Evolutionary conservation across 805 yeast genomes (phyloP).

Genomic region (Candida sanyiensis): DNA sequence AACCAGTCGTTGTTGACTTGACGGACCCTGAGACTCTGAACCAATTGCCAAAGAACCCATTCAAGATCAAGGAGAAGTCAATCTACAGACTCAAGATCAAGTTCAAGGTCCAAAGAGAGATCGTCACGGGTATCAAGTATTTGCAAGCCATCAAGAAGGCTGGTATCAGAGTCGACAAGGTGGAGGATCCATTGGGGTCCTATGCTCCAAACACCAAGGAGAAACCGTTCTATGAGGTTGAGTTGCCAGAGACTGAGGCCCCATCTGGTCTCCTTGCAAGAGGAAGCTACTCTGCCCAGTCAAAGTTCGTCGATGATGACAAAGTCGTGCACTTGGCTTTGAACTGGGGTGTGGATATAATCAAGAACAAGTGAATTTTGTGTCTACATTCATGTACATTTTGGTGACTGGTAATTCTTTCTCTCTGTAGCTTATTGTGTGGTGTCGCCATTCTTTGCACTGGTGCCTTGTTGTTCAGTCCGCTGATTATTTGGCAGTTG

Average conservation of each 20-base stretch:
- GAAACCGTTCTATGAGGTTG: constrained; percentile 68
- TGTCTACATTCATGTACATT: neutral
- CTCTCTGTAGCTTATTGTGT: too few relatives aligned
- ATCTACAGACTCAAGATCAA: constrained; percentile 65
- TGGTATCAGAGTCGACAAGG: constrained; percentile 80
- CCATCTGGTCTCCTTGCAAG: constrained; percentile 87
- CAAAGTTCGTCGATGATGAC: constrained; percentile 86
- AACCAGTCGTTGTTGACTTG: constrained; percentile 62
- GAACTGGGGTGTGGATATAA: constrained; percentile 83
- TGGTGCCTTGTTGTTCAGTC: neutral
- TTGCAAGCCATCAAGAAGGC: constrained; percentile 80
- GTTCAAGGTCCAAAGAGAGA: constrained; percentile 84
- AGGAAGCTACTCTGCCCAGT: constrained; percentile 74
- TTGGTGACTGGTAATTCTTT: too few relatives aligned
- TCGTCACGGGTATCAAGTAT: constrained; percentile 85
- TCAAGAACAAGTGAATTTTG: constrained; percentile 41
- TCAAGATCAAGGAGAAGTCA: constrained; percentile 74
- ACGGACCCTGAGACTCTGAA: constrained; percentile 56
- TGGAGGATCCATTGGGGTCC: constrained; percentile 85
- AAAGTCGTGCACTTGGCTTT: constrained; percentile 62
- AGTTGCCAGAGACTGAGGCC: constrained; percentile 71
- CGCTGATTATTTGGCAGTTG: neutral
- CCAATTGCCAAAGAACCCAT: constrained; percentile 55
- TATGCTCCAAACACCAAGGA: constrained; percentile 83
- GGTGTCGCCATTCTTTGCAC: too few relatives aligned